Evolutionary conservation across 805 yeast genomes (phyloP).

Genomic region (Tetrapisispora nanseiensis): DNA sequence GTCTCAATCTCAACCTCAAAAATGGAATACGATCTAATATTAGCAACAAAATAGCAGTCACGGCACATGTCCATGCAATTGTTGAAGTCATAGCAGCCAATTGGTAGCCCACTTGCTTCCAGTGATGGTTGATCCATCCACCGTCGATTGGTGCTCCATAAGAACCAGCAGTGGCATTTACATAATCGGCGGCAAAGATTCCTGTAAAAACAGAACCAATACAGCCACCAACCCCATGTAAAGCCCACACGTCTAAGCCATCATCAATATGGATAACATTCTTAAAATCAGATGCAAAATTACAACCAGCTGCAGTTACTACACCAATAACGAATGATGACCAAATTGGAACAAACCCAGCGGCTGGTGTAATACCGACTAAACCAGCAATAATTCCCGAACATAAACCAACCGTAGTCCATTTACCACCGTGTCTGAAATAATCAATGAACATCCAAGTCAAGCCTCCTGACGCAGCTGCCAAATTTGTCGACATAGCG

Average conservation of each 20-base stretch:
- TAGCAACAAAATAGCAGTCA: constrained; percentile 59
- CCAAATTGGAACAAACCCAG: constrained; percentile 92
- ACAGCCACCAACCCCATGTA: constrained; percentile 91
- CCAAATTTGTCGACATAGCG: constrained; percentile 82
- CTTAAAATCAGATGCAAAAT: constrained; percentile 79
- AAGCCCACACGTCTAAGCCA: constrained; percentile 88
- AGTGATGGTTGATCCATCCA: constrained; percentile 85
- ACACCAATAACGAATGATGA: constrained; percentile 78
- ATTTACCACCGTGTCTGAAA: constrained; percentile 74
- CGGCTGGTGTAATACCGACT: constrained; percentile 94
- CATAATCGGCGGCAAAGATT: constrained; percentile 83
- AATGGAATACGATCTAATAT: constrained; percentile 68
- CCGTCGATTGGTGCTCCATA: constrained; percentile 50
- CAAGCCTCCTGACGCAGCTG: constrained; percentile 88
- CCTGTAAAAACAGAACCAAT: constrained; percentile 81
- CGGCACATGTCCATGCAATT: constrained; percentile 64
- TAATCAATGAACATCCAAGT: constrained; percentile 91
- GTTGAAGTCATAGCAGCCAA: constrained; percentile 66
- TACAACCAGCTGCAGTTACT: constrained; percentile 67
- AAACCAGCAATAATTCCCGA: constrained; percentile 90
- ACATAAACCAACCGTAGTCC: constrained; percentile 92
- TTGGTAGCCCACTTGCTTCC: constrained; percentile 78
- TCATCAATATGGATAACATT: constrained; percentile 69
- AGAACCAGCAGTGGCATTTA: constrained; percentile 71
- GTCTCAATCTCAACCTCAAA: constrained; percentile 69